A percentile compares a stretch with the other conserved stretches of the same genome.
phyloP scores from a whole-genome alignment of 1,284 basidiomycete genomes.

The Trichosporon sp. region DNA sequence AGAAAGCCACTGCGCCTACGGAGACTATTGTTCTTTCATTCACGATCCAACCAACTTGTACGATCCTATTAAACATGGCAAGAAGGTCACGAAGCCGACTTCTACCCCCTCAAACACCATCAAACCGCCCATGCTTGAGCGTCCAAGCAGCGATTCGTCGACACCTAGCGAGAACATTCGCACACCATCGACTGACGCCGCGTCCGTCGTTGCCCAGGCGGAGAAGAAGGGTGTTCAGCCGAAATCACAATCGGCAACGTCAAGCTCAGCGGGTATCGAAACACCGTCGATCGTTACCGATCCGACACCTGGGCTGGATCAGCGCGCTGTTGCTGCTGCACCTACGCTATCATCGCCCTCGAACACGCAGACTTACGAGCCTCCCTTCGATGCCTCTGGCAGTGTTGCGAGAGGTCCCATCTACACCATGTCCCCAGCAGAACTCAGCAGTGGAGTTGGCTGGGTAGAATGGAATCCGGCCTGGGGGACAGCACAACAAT shows the following conservation, averaged over 20 bases:
- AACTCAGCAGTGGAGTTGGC: neutral
- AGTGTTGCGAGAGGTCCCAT: neutral
- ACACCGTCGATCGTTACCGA: neutral
- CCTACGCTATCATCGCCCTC: neutral
- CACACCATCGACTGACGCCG: neutral
- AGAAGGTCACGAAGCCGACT: conserved; percentile 16
- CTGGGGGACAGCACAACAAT: neutral
- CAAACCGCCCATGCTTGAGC: conserved; percentile 11
- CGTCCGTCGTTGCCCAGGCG: neutral
- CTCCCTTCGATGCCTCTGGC: neutral
- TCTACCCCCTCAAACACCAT: conserved; percentile 1
- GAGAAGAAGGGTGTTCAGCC: neutral
- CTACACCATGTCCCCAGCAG: neutral
- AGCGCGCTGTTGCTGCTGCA: neutral
- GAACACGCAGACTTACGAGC: neutral
- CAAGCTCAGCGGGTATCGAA: neutral
- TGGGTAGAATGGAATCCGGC: neutral
- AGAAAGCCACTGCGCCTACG: conserved; percentile 41
- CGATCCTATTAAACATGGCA: conserved; percentile 9
- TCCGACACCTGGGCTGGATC: neutral
- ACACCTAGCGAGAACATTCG: neutral
- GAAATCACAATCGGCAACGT: neutral
- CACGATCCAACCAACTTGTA: conserved; percentile 25
- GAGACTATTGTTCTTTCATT: conserved; percentile 47
- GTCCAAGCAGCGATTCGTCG: neutral